Evolutionary conservation across 306 rosid genomes (phyloP), one percentile per base, ranked within the genome.

Genomic region (Begonia masoniana): DNA sequence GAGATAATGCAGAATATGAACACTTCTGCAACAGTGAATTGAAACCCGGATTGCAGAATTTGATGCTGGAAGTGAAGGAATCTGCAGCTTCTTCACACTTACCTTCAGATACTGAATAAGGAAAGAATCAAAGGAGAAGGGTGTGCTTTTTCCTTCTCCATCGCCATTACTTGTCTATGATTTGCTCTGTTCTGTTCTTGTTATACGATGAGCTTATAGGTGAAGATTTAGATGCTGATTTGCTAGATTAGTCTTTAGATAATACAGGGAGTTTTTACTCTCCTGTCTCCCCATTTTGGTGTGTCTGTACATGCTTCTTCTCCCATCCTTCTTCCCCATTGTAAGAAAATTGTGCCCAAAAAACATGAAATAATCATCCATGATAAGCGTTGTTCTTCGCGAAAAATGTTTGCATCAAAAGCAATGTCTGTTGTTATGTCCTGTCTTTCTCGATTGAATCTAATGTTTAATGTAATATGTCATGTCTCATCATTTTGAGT

Each of bases 11-110:
- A 31, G 39, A 31, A 4, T 82, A 85, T 42, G 87, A 82, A 19
- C 78, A 70, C 12, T 82, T 82, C 24, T 76, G 82, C 41, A 57
- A 66, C 55, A 48, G 55, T 0, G 95, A 85, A 47, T 67, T 85
- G 72, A 79, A 65, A 60, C 85, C 82, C 3, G 83, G 73, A 0
- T 24, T 85, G 69, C 71, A 74, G 61, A 74, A 82, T 39, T 71
- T 85, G 82, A 65, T 68, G 79, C 3, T 2, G 1, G 81, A 31
- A 31, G 39, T 31, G 39, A 31, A 75, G 14, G 87, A 77, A 47
- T 41, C 76, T 61, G 62, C 72, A 1, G 49, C 78, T 50, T 41
- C 84, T 48, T 65, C 82, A 13, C 41, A 26, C 0, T 51, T 64
- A 14, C 65, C 76, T 4, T 50, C 76, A 9, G 59, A 60, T 41